These are phyloP conservation scores for Leonotis leonurus DNA, from an alignment of 257 asterid genomes.

Conservation along the genomic window DNA sequence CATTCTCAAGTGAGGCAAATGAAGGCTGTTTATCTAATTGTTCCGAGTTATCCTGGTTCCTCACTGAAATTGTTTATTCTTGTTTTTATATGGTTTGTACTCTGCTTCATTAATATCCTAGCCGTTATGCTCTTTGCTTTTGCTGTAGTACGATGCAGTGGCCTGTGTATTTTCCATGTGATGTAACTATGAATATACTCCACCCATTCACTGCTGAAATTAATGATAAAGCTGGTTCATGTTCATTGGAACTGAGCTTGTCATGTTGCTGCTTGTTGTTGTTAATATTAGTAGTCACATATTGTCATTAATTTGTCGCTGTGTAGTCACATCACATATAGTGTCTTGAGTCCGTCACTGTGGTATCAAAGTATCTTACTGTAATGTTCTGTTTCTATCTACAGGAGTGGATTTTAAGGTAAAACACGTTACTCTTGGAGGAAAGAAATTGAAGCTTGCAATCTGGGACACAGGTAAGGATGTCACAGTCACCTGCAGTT, in stretches of 20 bases:
- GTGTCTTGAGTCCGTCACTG: no score
- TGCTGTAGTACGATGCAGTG: not conserved
- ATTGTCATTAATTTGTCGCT: no score
- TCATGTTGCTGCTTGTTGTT: not conserved
- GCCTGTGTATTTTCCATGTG: not conserved
- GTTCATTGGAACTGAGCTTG: not conserved
- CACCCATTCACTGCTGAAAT: not conserved
- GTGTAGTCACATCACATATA: no score
- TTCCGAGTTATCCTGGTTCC: not conserved
- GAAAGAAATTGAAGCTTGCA: constrained; percentile 94
- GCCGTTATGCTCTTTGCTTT: not conserved
- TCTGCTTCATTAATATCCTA: not conserved
- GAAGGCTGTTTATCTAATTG: not conserved
- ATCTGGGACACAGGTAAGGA: constrained; percentile 97
- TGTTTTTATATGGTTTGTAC: not conserved
- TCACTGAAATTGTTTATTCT: not conserved
- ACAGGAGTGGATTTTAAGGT: constrained; percentile 97
- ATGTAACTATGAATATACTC: no score
- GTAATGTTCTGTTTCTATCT: not conserved
- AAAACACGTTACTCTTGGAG: constrained; percentile 79
- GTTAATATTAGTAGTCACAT: no score
- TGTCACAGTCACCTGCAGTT: not conserved
- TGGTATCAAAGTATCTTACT: not conserved
- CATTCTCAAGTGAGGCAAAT: not conserved
- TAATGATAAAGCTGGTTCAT: not conserved